Evolutionary conservation across 1,139 yeast genomes (phyloP).

Genomic region (Lizanozyma gosingica): DNA sequence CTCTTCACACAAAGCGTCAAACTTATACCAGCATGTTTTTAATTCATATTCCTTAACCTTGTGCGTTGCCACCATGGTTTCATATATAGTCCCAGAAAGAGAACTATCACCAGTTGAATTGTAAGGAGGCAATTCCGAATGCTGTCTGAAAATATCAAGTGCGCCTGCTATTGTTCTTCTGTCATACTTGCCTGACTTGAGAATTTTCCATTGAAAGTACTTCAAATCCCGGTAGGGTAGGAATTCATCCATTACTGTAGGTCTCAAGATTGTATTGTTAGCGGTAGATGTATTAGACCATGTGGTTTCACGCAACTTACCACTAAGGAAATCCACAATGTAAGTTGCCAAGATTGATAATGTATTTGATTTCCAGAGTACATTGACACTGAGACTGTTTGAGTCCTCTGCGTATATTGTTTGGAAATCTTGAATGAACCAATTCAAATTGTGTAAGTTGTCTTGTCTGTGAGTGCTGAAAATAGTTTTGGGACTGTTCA

Average conservation of each 20-base stretch:
- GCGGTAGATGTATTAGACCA: slow-evolving; percentile 13
- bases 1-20: slow-evolving; percentile 34
- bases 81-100: slow-evolving; percentile 14
- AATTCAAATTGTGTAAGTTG: slow-evolving; percentile 8
- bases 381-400: slow-evolving; percentile 11
- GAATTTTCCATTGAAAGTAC: slow-evolving; percentile 20
- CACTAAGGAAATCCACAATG: slow-evolving; percentile 11
- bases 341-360: slow-evolving; percentile 21
- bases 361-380: slow-evolving; percentile 37
- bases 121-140: slow-evolving; percentile 10
- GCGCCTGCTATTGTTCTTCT: slow-evolving; percentile 24
- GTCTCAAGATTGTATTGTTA: not conserved
- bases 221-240: slow-evolving; percentile 18
- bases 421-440: slow-evolving; percentile 33
- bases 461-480: not conserved
- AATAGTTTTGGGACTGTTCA: not conserved
- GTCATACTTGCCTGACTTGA: slow-evolving; percentile 28
- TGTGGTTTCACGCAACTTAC: slow-evolving; percentile 11
- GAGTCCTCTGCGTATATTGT: slow-evolving; percentile 7
- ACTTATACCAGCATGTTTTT: slow-evolving; percentile 24
- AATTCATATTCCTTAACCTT: slow-evolving; percentile 6
- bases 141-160: slow-evolving; percentile 22
- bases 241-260: slow-evolving; percentile 10
- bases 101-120: slow-evolving; percentile 5
- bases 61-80: slow-evolving; percentile 14